These are phyloP conservation scores for Diutina rugosa DNA, from an alignment of 1,139 yeast species.

Conservation along the genomic window DNA sequence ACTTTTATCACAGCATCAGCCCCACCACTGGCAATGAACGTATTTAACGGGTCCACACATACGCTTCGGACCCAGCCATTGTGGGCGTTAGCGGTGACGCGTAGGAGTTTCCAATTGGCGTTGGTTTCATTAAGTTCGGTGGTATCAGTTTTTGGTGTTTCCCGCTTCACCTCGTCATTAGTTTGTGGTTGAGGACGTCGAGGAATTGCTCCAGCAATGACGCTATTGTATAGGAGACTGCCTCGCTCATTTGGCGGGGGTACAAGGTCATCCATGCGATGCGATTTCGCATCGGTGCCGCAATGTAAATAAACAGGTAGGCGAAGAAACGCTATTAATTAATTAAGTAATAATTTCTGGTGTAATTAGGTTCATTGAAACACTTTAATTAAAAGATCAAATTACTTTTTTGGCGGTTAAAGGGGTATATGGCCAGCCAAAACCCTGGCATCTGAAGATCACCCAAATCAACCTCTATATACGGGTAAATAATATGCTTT, in stretches of 20 bases:
- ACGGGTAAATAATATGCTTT: not conserved
- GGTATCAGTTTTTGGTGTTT: not conserved
- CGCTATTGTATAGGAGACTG: not conserved
- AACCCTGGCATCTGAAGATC: not conserved
- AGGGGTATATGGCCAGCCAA: not conserved
- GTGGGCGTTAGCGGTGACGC: conserved; percentile 39
- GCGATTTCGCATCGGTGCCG: not conserved
- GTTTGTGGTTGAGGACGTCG: not conserved
- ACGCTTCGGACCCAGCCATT: conserved; percentile 84
- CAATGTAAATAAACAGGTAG: not conserved
- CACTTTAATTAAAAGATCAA: not conserved
- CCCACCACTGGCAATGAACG: conserved; percentile 42
- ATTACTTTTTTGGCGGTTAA: not conserved
- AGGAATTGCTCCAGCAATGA: not conserved
- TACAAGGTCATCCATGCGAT: not conserved
- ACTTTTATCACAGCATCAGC: conserved; percentile 79
- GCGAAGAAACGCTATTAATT: not conserved
- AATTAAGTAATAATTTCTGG: not conserved
- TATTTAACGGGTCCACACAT: conserved; percentile 77
- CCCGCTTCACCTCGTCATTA: not conserved
- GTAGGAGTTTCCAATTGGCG: not conserved
- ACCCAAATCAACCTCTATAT: not conserved
- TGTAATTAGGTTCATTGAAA: too few species aligned
- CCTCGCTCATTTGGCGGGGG: not conserved
- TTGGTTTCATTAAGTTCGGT: not conserved